These are phyloP conservation scores for Naegleria fowleri DNA, from an alignment of 208 protist genomes.

Conservation along the genomic window DNA sequence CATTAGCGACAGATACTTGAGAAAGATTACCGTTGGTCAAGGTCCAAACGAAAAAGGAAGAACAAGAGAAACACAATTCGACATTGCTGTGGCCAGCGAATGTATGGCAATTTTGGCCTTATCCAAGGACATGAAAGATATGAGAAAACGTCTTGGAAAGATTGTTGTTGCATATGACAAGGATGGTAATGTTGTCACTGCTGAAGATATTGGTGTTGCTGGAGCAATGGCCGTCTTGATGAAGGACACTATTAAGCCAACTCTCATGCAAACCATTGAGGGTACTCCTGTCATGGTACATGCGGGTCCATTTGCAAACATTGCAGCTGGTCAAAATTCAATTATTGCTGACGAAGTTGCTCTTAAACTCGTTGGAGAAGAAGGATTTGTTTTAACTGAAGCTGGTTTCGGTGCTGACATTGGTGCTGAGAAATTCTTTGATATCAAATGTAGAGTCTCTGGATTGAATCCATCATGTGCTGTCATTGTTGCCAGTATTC, in stretches of 20 bases:
- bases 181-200: constrained; percentile 68
- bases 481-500: constrained; percentile 88
- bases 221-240: constrained; percentile 90
- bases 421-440: constrained; percentile 95
- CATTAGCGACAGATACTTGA: constrained; percentile 91
- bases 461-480: constrained; percentile 83
- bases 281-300: constrained; percentile 89
- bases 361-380: constrained; percentile 83
- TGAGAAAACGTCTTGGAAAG: constrained; percentile 74
- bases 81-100: constrained; percentile 93
- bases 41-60: constrained; percentile 75
- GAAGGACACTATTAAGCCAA: constrained; percentile 90
- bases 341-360: constrained; percentile 90
- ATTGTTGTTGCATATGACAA: constrained; percentile 73
- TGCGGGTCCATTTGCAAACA: constrained; percentile 97
- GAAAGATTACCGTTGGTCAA: constrained; percentile 87
- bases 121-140: constrained; percentile 76
- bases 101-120: constrained; percentile 97
- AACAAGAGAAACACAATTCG: constrained; percentile 80
- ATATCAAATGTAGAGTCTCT: constrained; percentile 93
- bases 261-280: constrained; percentile 95
- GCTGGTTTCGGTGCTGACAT: constrained; percentile 89
- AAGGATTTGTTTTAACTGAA: constrained; percentile 93
- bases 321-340: constrained; percentile 95
- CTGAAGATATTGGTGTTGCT: constrained; percentile 77